Conservation (phyloP, 1,284 basidiomycete genomes). For the Takashimella tepidaria region DNA sequence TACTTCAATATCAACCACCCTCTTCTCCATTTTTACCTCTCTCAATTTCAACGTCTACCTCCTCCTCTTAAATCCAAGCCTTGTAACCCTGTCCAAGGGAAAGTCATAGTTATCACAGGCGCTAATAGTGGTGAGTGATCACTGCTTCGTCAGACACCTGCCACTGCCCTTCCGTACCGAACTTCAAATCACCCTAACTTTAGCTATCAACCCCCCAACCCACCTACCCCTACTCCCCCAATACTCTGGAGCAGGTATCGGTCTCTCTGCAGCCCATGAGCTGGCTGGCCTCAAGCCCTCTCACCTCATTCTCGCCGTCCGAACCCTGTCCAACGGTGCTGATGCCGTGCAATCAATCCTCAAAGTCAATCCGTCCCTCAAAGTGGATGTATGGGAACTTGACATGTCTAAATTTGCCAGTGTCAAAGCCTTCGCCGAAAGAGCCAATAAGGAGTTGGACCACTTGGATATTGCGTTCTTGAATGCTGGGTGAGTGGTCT, state of each 20-base stretch:
- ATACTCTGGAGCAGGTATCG: slow-evolving; percentile 13
- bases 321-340: slow-evolving; percentile 8
- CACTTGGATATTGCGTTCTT: slow-evolving; percentile 6
- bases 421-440: slow-evolving; percentile 9
- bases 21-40: background rate
- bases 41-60: background rate
- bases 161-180: too few species aligned
- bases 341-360: slow-evolving; percentile 7
- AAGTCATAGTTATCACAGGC: slow-evolving; percentile 22
- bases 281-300: slow-evolving; percentile 11
- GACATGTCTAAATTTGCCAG: slow-evolving; percentile 10
- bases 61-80: background rate
- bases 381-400: slow-evolving; percentile 15
- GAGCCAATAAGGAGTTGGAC: background rate
- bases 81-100: slow-evolving; percentile 2
- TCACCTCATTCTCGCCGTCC: slow-evolving; percentile 18
- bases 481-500: slow-evolving; percentile 10
- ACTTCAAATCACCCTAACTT: too few species aligned
- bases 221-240: background rate
- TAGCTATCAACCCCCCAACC: too few species aligned
- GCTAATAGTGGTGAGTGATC: slow-evolving; percentile 17
- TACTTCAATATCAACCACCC: background rate
- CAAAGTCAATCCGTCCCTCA: slow-evolving; percentile 2
- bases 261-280: slow-evolving; percentile 14
- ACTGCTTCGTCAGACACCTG: background rate